Conservation (phyloP, 306 rosid genomes). For the Prunus mongolica region DNA sequence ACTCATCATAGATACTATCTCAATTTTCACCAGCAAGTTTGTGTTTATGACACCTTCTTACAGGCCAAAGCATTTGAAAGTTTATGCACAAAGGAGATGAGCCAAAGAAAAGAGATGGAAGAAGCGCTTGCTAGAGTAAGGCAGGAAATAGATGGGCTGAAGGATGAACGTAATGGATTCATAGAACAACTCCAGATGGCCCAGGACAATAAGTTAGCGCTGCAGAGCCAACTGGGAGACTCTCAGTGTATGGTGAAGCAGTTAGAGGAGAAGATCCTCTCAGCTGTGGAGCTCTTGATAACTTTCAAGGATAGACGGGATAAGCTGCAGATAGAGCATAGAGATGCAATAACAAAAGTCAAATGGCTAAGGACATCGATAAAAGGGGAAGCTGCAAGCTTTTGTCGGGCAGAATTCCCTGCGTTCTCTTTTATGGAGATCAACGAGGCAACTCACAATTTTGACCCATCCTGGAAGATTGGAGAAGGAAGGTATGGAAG, state of each 20-base stretch:
- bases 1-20: not conserved
- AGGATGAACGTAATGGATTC: conserved; percentile 40
- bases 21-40: conserved; percentile 21
- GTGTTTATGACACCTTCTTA: conserved; percentile 28
- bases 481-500: conserved; percentile 86
- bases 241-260: conserved; percentile 41
- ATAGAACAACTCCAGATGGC: conserved; percentile 41
- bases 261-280: conserved; percentile 77
- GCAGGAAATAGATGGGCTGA: conserved; percentile 46
- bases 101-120: conserved; percentile 51
- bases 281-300: conserved; percentile 72
- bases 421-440: conserved; percentile 79
- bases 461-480: conserved; percentile 92
- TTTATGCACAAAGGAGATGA: conserved; percentile 45
- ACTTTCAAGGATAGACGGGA: conserved; percentile 80
- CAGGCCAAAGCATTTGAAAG: conserved; percentile 62
- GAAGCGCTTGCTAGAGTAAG: conserved; percentile 43
- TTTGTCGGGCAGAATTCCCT: conserved; percentile 54
- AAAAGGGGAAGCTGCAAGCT: conserved; percentile 31
- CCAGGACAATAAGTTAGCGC: conserved; percentile 45
- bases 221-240: conserved; percentile 44
- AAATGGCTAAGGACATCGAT: conserved; percentile 40
- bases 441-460: conserved; percentile 72
- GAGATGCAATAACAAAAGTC: conserved; percentile 48
- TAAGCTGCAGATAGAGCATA: conserved; percentile 50